phyloP scores from a whole-genome alignment of 495 filamentous ascomycete genomes.

The Penicillium odoratum region DNA sequence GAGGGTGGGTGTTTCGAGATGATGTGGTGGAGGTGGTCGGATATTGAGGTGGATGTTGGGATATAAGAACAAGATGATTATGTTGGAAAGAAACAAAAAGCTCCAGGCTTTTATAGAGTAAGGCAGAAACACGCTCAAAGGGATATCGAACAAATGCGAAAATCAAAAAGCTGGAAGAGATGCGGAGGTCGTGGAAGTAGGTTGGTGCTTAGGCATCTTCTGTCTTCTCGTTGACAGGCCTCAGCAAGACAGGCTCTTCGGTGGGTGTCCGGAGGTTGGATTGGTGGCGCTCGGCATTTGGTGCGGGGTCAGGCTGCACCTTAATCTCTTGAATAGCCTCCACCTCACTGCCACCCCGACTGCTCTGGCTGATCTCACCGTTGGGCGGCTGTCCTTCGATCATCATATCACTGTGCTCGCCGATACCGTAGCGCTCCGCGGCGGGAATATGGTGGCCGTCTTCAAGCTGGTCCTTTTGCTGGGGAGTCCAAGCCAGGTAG shows the following conservation, averaged over 20 bases:
- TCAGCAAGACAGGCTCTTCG: conserved; percentile 12
- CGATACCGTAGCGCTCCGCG: conserved; percentile 77
- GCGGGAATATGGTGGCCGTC: conserved; percentile 64
- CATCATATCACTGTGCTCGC: conserved; percentile 68
- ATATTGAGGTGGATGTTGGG: background rate
- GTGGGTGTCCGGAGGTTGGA: conserved; percentile 24
- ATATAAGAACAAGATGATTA: background rate
- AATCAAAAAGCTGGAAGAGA: conserved; percentile 4
- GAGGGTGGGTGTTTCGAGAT: background rate
- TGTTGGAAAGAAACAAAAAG: conserved; percentile 17
- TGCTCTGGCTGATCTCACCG: conserved; percentile 45
- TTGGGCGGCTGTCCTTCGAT: conserved; percentile 53
- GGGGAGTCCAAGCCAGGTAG: conserved; percentile 96
- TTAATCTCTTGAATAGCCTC: conserved; percentile 43
- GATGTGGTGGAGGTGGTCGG: background rate
- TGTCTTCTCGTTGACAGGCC: conserved; percentile 30
- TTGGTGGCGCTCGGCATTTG: conserved; percentile 36
- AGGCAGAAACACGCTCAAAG: conserved; percentile 28
- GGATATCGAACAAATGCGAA: conserved; percentile 30
- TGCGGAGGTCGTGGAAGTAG: background rate
- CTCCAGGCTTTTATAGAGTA: conserved; percentile 26
- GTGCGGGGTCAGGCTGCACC: conserved; percentile 31
- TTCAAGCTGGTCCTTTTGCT: conserved; percentile 63
- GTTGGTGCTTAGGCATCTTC: conserved; percentile 8
- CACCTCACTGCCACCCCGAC: conserved; percentile 36